phyloP scores from a whole-genome alignment of 108 stramenopile species.

The Fragilaria crotonensis region DNA sequence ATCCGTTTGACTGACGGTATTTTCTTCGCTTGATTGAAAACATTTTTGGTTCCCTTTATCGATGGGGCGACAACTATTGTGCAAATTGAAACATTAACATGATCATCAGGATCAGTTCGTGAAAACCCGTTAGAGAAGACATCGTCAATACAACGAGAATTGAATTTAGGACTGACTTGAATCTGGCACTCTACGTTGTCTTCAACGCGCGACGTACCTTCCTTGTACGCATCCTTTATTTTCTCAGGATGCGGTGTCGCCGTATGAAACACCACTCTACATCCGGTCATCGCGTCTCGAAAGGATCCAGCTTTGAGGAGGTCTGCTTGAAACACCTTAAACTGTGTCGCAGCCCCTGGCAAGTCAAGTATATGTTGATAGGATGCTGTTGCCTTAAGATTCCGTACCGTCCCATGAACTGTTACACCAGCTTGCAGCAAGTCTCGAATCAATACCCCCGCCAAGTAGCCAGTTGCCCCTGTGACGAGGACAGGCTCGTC shows the following conservation, averaged over 20 bases:
- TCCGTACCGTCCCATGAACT: constrained; percentile 15
- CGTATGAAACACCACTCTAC: constrained; percentile 17
- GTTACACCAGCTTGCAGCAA: constrained; percentile 16
- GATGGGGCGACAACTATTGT: not conserved
- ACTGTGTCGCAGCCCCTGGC: constrained; percentile 3
- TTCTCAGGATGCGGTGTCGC: constrained; percentile 4
- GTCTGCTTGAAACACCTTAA: constrained; percentile 16
- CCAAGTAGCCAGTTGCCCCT: constrained; percentile 15
- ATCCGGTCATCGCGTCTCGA: constrained; percentile 13
- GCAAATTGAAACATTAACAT: not conserved
- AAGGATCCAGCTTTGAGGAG: constrained; percentile 9
- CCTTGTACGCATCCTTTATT: constrained; percentile 7
- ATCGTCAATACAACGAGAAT: too few relatives aligned
- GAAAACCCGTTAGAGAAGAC: too few relatives aligned
- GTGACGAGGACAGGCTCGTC: not conserved
- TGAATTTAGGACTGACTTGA: too few relatives aligned
- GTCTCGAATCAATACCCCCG: constrained; percentile 17
- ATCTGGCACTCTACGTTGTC: too few relatives aligned
- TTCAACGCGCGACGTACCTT: not conserved
- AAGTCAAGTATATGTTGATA: constrained; percentile 12
- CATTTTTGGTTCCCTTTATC: constrained; percentile 9
- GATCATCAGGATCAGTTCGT: too few relatives aligned
- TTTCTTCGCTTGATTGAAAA: constrained; percentile 5
- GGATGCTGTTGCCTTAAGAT: constrained; percentile 7
- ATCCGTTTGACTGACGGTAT: constrained; percentile 20